Conservation (phyloP, 139 green algal genomes). For the Tetradesmus obliquus region DNA sequence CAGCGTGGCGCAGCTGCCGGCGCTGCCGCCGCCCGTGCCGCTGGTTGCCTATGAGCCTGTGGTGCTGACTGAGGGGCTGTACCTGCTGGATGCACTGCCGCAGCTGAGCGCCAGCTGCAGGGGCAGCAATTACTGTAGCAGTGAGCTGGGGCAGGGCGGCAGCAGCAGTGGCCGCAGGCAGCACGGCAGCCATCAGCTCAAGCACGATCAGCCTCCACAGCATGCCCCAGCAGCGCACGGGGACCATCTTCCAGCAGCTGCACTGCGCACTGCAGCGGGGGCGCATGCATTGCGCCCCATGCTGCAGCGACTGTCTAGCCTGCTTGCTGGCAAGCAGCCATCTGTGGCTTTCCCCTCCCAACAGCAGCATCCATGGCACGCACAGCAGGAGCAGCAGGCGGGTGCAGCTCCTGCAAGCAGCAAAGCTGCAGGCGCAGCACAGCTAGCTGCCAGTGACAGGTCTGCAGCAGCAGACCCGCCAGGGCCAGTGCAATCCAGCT, state of each 20-base stretch:
- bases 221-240: not conserved
- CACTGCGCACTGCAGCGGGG: too few species aligned
- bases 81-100: conserved; percentile 51
- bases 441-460: not conserved
- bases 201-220: not conserved
- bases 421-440: too few species aligned
- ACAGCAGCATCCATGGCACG: not conserved
- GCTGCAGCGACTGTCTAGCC: not conserved
- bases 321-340: not conserved
- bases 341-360: not conserved
- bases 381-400: not conserved
- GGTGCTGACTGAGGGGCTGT: conserved; percentile 35
- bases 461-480: not conserved
- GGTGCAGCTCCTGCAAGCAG: not conserved
- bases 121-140: conserved; percentile 45
- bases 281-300: not conserved
- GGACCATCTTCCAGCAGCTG: not conserved
- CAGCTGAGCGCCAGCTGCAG: conserved; percentile 31
- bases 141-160: not conserved
- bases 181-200: not conserved
- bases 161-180: conserved; percentile 1
- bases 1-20: conserved; percentile 45
- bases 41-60: conserved; percentile 52
- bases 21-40: conserved; percentile 40
- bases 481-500: not conserved